These are phyloP conservation scores for Fusarium torreyae DNA, from an alignment of 2,329 filamentous ascomycete species.

Conservation along the genomic window DNA sequence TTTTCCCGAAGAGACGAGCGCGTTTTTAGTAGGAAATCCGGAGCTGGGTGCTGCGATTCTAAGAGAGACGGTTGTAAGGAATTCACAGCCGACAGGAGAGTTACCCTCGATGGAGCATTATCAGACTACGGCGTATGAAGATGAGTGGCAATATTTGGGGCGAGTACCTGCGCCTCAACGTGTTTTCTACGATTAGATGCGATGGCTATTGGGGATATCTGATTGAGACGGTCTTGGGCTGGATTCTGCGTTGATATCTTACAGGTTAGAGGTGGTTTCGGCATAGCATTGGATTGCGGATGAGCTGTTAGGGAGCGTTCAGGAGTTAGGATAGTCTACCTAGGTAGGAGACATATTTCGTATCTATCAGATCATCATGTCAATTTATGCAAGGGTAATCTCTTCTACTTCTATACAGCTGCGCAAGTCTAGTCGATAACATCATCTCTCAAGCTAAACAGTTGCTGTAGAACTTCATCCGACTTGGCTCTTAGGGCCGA, in stretches of 20 bases:
- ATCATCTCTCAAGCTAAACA: constrained; percentile 84
- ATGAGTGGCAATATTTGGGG: constrained; percentile 25
- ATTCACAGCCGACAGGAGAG: constrained; percentile 54
- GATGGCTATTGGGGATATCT: not conserved
- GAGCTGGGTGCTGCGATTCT: constrained; percentile 64
- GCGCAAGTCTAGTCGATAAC: constrained; percentile 65
- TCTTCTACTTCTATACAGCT: not conserved
- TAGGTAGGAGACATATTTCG: constrained; percentile 5
- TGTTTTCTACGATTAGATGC: not conserved
- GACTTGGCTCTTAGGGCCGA: constrained; percentile 81
- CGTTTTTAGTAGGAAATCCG: constrained; percentile 61
- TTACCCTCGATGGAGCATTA: constrained; percentile 62
- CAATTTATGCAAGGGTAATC: not conserved
- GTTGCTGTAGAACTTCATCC: constrained; percentile 81
- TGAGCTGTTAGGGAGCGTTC: not conserved
- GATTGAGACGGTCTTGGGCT: not conserved
- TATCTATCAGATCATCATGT: constrained; percentile 15
- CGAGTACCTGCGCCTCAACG: constrained; percentile 11
- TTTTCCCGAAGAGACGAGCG: constrained; percentile 57
- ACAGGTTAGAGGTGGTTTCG: not conserved
- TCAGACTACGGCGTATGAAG: constrained; percentile 22
- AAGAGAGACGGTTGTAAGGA: constrained; percentile 61
- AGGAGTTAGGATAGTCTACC: not conserved
- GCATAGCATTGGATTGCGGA: not conserved
- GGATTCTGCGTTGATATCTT: not conserved